Evolutionary conservation across 768 basidiomycete genomes (phyloP), one percentile per base, ranked within the genome.

Genomic region (Serendipita vermifera): DNA sequence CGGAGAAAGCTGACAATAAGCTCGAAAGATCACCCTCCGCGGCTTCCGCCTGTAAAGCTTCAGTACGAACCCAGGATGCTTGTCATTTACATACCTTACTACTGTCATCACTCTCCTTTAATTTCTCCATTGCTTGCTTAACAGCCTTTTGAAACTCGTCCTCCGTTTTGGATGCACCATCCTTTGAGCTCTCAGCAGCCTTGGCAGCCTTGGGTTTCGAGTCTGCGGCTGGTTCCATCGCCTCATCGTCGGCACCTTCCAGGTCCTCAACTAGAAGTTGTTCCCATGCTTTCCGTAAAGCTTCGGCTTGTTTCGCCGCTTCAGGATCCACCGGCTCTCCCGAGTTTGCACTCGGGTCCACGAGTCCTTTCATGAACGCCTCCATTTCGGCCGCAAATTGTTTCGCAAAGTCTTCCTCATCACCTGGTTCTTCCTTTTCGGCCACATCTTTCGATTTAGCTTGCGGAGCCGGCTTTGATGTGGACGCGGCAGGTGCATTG

Each of bases 81-180:
- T n/a, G n/a, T n/a, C n/a, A n/a, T n/a, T n/a, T 32, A 64, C 67
- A 24, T 48, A 76, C 79, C 70, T 79, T 68, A 13, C 77, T 59
- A 54, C 72, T 73, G 24, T 76, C 72, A 59, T 89, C 85, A 59
- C 77, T 82, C 65, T 81, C 75, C 64, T 78, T 81, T 58, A 89
- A 68, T 67, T 84, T 84, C 36, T 81, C 76, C 79, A 87, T 81
- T 4, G 89, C 78, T 62, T 80, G 76, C 58, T 75, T 75, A 51
- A 91, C 82, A 58, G 74, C 78, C 9, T 76, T 74, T 68, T 87
- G 85, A 68, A 88, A 92, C 57, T 73, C 70, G 41, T 70, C 71
- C 55, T 65, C 60, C 26, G 55, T 55, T 38, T 55, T 36, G 20
- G 43, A 31, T 33, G 54, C 39, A n/a, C 51, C 24, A 3, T 33